A percentile compares a stretch with the other conserved stretches of the same genome.
Evolutionary conservation across 805 yeast genomes (phyloP).

Genomic region (Yarrowia sp.): DNA sequence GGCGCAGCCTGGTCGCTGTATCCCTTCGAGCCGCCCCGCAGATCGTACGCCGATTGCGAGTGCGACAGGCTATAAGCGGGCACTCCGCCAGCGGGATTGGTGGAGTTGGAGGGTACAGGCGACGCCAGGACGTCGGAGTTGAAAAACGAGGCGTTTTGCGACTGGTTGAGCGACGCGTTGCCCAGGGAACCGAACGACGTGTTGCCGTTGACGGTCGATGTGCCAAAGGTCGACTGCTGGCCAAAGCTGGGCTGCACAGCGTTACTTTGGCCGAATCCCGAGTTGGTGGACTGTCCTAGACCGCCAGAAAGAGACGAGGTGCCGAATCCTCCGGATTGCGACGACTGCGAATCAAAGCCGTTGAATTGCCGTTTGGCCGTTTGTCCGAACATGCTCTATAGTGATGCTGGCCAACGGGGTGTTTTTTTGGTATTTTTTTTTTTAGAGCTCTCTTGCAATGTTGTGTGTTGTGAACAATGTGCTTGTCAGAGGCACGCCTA

Average conservation of each 20-base stretch:
- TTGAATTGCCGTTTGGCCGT: constrained; percentile 30
- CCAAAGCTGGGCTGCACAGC: constrained; percentile 14
- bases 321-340: constrained; percentile 8
- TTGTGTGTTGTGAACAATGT: constrained; percentile 8
- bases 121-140: not conserved
- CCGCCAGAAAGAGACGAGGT: not conserved
- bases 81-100: not conserved
- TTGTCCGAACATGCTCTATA: constrained; percentile 29
- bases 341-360: constrained; percentile 32
- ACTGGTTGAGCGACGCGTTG: constrained; percentile 24
- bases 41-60: constrained; percentile 38
- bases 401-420: not conserved
- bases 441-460: not conserved
- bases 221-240: constrained; percentile 22
- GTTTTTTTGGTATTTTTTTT: not conserved
- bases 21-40: constrained; percentile 13
- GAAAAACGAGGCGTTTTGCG: constrained; percentile 13
- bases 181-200: constrained; percentile 30
- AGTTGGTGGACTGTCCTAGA: not conserved
- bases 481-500: constrained; percentile 14
- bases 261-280: not conserved
- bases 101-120: not conserved
- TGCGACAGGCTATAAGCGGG: constrained; percentile 6
- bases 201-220: constrained; percentile 23
- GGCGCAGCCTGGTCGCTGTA: constrained; percentile 7